phyloP scores from a whole-genome alignment of 345 rosid species.

The Hibiscus syriacus region DNA sequence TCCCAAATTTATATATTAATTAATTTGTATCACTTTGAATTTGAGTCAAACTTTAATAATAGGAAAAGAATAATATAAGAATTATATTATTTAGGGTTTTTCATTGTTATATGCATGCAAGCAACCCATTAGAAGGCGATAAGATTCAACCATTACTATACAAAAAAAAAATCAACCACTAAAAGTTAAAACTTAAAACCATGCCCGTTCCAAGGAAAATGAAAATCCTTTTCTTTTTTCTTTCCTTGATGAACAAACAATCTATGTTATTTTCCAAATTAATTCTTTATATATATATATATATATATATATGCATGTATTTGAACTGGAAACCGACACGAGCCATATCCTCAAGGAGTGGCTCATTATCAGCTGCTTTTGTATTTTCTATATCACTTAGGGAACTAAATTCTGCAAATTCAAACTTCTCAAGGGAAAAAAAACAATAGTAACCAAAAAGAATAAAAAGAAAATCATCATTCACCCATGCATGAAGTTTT shows the following conservation, averaged over 20 bases:
- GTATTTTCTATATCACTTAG: neutral
- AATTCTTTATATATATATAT: neutral
- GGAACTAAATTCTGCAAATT: neutral
- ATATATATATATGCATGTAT: too few relatives aligned
- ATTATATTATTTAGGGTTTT: neutral
- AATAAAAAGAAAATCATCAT: neutral
- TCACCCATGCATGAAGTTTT: neutral
- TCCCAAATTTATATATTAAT: too few relatives aligned
- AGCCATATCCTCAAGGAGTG: conserved; percentile 11
- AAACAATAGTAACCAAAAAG: too few relatives aligned
- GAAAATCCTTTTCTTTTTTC: neutral
- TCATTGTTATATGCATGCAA: neutral
- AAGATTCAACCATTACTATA: neutral
- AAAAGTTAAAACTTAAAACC: neutral
- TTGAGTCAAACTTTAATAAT: too few relatives aligned
- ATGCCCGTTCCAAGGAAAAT: neutral
- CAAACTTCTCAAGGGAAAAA: neutral
- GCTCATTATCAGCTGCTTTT: neutral
- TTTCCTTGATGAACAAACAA: neutral
- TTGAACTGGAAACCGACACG: neutral
- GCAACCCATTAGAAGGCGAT: neutral
- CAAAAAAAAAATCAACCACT: too few relatives aligned
- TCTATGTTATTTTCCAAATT: neutral
- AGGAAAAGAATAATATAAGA: too few relatives aligned
- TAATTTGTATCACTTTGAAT: too few relatives aligned